phyloP scores from a whole-genome alignment of 176 grass and related monocot species.

The Avena atlantica region DNA sequence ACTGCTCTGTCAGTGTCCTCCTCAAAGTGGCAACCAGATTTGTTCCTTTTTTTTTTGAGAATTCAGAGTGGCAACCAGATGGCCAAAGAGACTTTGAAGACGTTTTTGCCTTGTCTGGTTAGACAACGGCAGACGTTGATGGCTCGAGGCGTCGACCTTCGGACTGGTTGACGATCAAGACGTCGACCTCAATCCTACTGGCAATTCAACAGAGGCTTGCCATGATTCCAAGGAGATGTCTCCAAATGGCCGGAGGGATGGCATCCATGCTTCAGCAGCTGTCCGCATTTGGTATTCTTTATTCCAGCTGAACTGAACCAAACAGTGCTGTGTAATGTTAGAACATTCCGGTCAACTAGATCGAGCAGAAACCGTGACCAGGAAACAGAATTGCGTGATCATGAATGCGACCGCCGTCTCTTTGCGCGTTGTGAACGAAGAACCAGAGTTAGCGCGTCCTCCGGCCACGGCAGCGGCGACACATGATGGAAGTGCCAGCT shows the following conservation, averaged over 20 bases:
- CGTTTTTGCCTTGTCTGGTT: background rate
- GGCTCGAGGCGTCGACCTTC: background rate
- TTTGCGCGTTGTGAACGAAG: no score
- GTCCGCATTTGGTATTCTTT: background rate
- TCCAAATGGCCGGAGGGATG: slow-evolving; percentile 23
- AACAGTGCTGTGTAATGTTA: background rate
- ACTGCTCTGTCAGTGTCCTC: background rate
- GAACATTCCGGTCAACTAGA: background rate
- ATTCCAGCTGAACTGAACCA: background rate
- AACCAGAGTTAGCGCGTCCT: no score
- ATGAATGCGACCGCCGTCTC: no score
- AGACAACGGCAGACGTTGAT: background rate
- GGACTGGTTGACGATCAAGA: background rate
- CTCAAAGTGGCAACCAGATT: background rate
- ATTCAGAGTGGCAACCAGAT: background rate
- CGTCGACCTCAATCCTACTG: background rate
- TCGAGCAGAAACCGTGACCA: background rate
- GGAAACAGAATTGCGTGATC: background rate
- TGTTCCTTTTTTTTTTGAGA: no score
- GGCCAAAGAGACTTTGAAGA: background rate
- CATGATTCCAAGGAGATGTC: background rate
- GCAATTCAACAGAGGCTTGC: background rate
- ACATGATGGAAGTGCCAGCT: no score
- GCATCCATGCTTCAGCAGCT: background rate
- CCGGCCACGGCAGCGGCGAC: no score